phyloP scores from a whole-genome alignment of 2,329 filamentous ascomycete genomes.

The Penicillium sp. region DNA sequence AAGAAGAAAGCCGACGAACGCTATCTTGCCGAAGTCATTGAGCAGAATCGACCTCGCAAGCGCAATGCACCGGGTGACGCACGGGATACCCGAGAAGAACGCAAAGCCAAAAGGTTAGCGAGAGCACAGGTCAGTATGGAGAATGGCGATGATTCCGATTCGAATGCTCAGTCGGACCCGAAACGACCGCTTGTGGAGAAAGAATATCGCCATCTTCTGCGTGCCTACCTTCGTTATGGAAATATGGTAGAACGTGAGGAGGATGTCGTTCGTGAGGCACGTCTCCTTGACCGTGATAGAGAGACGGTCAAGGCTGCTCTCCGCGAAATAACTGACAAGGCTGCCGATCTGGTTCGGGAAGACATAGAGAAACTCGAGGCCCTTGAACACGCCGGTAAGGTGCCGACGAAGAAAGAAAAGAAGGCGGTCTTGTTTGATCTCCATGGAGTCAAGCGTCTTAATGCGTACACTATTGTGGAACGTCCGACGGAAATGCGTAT shows the following conservation, averaged over 20 bases:
- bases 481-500: no score
- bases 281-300: no score
- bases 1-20: conserved; percentile 73
- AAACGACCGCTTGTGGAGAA: conserved; percentile 84
- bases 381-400: conserved; percentile 70
- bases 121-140: conserved; percentile 56
- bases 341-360: no score
- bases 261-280: no score
- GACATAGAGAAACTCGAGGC: no score
- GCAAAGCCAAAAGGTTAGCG: conserved; percentile 61
- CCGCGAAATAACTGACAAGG: no score
- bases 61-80: conserved; percentile 58
- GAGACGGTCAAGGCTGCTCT: no score
- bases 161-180: no score
- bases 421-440: conserved; percentile 96
- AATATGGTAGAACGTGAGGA: no score
- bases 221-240: no score
- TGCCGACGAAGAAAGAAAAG: conserved; percentile 88
- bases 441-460: conserved; percentile 84
- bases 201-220: no score
- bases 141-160: no score
- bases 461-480: conserved; percentile 89
- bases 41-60: conserved; percentile 73
- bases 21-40: conserved; percentile 71
- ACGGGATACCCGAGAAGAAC: conserved; percentile 53